Base-by-base conservation (phyloP, 495 filamentous ascomycete genomes). In the Patellaria atrata region DNA sequence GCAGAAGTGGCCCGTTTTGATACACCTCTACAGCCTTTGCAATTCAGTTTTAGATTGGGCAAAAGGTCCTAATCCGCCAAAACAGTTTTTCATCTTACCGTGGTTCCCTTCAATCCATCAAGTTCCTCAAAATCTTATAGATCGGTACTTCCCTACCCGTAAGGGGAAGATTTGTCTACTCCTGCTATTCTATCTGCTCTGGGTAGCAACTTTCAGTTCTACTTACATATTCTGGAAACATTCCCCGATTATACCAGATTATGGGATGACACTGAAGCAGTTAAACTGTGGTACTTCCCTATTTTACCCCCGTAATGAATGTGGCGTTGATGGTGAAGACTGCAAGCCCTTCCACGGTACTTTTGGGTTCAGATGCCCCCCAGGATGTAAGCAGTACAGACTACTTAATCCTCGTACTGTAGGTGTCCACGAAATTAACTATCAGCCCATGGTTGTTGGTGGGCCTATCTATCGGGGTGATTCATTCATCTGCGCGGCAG, bases 271-370 rank as follows among this genome's bases (percentile, higher is more conserved):
- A 12, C 53, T 60, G 11, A 60, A 60, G 35, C 52, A 32, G 47
- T 53, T 27, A 54, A 58, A 30, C 56, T 67, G 38, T 71, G 68
- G 67, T 63, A 57, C 27, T 50, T 38, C 10, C 18, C 7, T 25
- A 14, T 5, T 12, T 10, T 7, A 5, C 8, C n/a, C 13, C 9
- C 8, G 47, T 12, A 70, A 67, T 35, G 44, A 40, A 13, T 59
- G 56, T 33, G 55, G 56, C 3, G 19, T 59, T 4, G 52, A 59
- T 33, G 56, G 56, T 3, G 27, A 54, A 15, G 38, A 38, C 10
- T 59, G 56, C 34, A 52, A 54, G 19, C 56, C 56, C 5, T 59
- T 59, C 34, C 24, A 41, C 18, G 53, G 53, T 27, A 48, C 43
- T 8, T 41, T 59, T 12, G 48, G 51, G 21, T 59, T 59, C 35